phyloP scores from a whole-genome alignment of 495 filamentous ascomycete species.

The Aspergillus cristatus region DNA sequence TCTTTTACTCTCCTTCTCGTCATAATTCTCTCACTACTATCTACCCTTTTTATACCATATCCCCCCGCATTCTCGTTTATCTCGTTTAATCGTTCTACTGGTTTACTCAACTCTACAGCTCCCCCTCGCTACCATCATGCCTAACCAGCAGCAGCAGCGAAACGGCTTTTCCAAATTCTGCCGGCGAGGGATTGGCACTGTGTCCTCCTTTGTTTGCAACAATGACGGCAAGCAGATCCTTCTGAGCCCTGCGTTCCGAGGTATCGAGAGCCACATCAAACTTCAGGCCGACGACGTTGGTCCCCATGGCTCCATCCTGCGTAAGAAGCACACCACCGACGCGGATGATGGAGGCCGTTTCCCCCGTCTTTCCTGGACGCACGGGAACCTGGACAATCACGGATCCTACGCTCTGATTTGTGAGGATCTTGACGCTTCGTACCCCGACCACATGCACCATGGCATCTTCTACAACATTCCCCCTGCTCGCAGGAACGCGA shows the following conservation, averaged over 20 bases:
- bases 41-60: too few species aligned
- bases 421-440: slow-evolving; percentile 43
- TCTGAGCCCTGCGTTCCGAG: slow-evolving; percentile 15
- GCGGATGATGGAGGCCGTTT: slow-evolving; percentile 28
- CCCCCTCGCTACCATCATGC: too few species aligned
- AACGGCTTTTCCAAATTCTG: too few species aligned
- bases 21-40: too few species aligned
- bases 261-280: slow-evolving; percentile 24
- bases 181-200: too few species aligned
- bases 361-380: slow-evolving; percentile 32
- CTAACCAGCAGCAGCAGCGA: too few species aligned
- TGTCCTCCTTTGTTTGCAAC: slow-evolving; percentile 19
- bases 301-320: slow-evolving; percentile 24
- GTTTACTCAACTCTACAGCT: too few species aligned
- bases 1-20: too few species aligned
- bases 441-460: slow-evolving; percentile 36
- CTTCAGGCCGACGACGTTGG: slow-evolving; percentile 34
- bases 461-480: slow-evolving; percentile 38
- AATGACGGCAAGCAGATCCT: slow-evolving; percentile 23
- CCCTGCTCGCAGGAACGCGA: slow-evolving; percentile 18
- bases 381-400: slow-evolving; percentile 16
- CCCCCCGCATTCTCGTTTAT: too few species aligned
- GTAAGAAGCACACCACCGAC: slow-evolving; percentile 25
- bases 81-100: too few species aligned
- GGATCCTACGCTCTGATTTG: slow-evolving; percentile 40